These are phyloP conservation scores for Claviceps arundinis DNA, from an alignment of 2,329 filamentous ascomycete species.

Conservation along the genomic window DNA sequence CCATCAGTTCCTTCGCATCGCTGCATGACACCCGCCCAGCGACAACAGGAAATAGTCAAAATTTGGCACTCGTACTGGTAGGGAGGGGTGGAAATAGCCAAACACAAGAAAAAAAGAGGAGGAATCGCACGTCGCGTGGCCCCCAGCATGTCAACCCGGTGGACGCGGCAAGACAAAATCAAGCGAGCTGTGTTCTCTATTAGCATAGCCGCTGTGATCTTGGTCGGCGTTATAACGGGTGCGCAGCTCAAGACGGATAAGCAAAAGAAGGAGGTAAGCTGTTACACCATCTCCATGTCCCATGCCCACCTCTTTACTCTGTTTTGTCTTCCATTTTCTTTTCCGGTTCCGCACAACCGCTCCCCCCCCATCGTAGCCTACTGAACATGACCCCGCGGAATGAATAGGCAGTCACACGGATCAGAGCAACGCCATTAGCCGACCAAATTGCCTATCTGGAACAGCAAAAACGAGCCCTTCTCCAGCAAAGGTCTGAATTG, in stretches of 20 bases:
- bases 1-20: not conserved
- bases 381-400: not conserved
- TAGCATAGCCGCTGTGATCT: conserved; percentile 32
- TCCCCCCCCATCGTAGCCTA: not conserved
- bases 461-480: conserved; percentile 25
- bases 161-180: conserved; percentile 21
- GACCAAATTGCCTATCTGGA: conserved; percentile 34
- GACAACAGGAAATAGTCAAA: not conserved
- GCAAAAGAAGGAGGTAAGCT: conserved; percentile 29
- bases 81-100: no score
- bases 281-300: not conserved
- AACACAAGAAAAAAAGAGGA: not conserved
- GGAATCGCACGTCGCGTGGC: not conserved
- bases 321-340: not conserved
- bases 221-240: conserved; percentile 34
- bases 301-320: not conserved
- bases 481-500: conserved; percentile 24
- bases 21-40: not conserved
- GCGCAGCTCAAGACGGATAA: conserved; percentile 35
- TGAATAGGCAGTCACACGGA: conserved; percentile 20
- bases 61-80: not conserved
- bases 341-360: not conserved
- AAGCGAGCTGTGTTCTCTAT: conserved; percentile 25
- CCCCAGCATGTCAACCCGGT: conserved; percentile 5
- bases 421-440: conserved; percentile 25